These are phyloP conservation scores for Solanum hybrid DNA, from an alignment of 305 asterid species.

Conservation along the genomic window DNA sequence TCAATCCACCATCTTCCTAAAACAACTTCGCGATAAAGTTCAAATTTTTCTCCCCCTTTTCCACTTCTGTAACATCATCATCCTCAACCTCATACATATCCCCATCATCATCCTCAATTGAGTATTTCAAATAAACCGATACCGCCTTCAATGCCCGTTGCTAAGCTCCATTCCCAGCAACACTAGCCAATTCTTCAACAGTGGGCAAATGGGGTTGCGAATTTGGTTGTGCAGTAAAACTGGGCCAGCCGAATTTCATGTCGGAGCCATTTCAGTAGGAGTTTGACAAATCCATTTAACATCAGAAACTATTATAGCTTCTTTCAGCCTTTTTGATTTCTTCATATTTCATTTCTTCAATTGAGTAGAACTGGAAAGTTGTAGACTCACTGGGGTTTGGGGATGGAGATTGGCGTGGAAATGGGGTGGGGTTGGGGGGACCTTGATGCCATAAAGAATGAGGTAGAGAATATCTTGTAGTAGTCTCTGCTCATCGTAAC, in stretches of 20 bases:
- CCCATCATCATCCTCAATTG: background rate
- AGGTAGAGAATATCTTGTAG: conserved; percentile 67
- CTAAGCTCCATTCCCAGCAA: background rate
- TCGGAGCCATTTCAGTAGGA: background rate
- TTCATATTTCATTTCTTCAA: no score
- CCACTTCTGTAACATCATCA: background rate
- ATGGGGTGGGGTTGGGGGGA: conserved; percentile 22
- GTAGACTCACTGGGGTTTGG: no score
- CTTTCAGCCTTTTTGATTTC: no score
- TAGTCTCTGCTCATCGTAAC: conserved; percentile 33
- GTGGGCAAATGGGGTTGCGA: background rate
- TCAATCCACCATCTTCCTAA: no score
- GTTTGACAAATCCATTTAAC: conserved; percentile 39
- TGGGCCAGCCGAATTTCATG: conserved; percentile 35
- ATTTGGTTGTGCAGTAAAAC: background rate
- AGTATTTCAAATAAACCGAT: background rate
- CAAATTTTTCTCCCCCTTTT: no score
- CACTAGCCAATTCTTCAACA: background rate
- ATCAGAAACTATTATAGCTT: no score
- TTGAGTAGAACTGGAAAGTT: no score
- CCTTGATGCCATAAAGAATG: conserved; percentile 84
- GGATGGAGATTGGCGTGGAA: no score
- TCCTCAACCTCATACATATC: background rate
- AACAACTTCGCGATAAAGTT: no score
- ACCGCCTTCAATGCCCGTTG: background rate